Base-by-base conservation (phyloP, 129 eudicot genomes). In the Scalesia atractyloides region DNA sequence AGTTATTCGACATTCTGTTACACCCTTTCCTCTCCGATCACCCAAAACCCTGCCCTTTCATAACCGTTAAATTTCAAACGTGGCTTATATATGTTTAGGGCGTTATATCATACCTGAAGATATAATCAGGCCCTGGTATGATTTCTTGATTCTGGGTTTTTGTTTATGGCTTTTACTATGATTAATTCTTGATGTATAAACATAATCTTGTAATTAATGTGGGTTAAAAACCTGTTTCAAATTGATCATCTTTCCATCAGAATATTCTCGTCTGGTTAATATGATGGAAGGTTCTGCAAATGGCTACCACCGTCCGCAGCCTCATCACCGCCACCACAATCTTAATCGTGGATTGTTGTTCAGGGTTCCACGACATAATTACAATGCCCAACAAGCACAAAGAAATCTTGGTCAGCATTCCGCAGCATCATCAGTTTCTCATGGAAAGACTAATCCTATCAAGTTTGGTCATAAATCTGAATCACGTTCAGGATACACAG, bases 241-340 rank as follows among this genome's bases (percentile, higher is more conserved):
- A 5, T 60, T 57, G 13, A 36, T 69, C 51, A 51, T 34, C 74
- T 69, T 53, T 69, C 70, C 36, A 36, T 51, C 64, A 70, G 75
- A 70, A 18, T 53, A 13, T 37, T 57, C 41, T 7, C 19, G 64
- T 34, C 36, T 14, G 24, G 60, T 51, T 50, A 53, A 36, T 20
- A 54, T 54, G 51, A 53, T 33, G 75, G 75, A 70, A 70, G 75
- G 75, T 56, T 56, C 75, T 52, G 15, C 75, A 54, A 70, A 54
- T 54, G 53, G 49, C 65, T 34, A 39, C 66, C 54, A 70, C 9
- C 44, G 44, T 37, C 44, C 44, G 9, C 9, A 7, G 9, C 44
- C 44, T 5, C 64, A 22, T 56, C 65, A 70, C n/a, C 43, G 65
- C 65, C 75, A 56, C 54, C 75, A 70, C 65, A 54, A 70, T 70